These are phyloP conservation scores for Moniliella sp. DNA, from an alignment of 1,284 basidiomycete species.

Conservation along the genomic window DNA sequence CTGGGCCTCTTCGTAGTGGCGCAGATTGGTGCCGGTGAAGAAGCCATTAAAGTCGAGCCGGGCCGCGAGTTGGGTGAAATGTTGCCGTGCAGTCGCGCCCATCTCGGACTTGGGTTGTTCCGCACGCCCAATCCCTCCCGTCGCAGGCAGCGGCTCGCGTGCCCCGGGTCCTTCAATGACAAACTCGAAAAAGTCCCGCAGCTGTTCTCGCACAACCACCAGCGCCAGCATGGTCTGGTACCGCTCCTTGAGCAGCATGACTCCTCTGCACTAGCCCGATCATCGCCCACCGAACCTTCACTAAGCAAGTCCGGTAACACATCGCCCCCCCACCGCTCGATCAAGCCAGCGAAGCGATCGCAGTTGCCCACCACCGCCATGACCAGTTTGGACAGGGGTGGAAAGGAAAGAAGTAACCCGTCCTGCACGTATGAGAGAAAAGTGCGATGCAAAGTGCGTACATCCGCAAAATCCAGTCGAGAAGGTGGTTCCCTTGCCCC, in stretches of 20 bases:
- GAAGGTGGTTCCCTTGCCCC: too few relatives aligned
- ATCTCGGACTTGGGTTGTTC: conserved; percentile 37
- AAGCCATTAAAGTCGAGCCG: conserved; percentile 64
- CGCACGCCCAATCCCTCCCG: too few relatives aligned
- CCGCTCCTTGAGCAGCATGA: conserved; percentile 49
- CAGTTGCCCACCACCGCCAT: conserved; percentile 56
- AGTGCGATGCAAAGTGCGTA: conserved; percentile 54
- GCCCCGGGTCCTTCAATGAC: conserved; percentile 3
- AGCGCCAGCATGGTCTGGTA: conserved; percentile 48
- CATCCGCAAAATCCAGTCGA: conserved; percentile 52
- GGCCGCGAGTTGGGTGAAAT: conserved; percentile 60
- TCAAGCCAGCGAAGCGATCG: conserved; percentile 51
- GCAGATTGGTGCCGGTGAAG: too few relatives aligned
- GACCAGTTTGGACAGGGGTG: conserved; percentile 44
- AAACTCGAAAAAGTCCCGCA: conserved; percentile 7
- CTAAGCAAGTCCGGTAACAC: conserved; percentile 58
- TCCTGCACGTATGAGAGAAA: conserved; percentile 60
- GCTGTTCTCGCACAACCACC: conserved; percentile 41
- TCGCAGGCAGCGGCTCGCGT: too few relatives aligned
- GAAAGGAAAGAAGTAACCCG: conserved; percentile 51
- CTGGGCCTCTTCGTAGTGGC: too few relatives aligned
- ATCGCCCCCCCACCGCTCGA: conserved; percentile 79
- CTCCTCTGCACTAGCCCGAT: conserved; percentile 31
- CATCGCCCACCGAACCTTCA: conserved; percentile 48
- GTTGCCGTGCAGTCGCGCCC: conserved; percentile 47